Conservation (phyloP, 1,284 basidiomycete genomes). For the Hymenochaete sp. region DNA sequence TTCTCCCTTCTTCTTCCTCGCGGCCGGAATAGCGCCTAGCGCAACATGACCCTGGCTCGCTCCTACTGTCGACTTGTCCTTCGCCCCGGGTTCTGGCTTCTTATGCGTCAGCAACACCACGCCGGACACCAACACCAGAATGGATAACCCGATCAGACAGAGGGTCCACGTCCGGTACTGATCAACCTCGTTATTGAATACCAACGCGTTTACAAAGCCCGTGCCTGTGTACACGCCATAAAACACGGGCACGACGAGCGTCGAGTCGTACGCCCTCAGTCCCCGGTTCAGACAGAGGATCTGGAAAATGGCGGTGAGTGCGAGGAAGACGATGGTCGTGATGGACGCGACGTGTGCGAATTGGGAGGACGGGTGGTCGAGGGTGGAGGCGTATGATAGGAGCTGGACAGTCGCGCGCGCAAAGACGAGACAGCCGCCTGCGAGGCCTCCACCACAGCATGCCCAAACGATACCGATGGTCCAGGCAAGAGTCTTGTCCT, state of each 20-base stretch:
- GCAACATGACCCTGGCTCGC: slow-evolving; percentile 15
- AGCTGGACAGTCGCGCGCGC: slow-evolving; percentile 82
- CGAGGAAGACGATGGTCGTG: slow-evolving; percentile 75
- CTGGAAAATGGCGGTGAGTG: slow-evolving; percentile 75
- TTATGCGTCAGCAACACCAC: slow-evolving; percentile 81
- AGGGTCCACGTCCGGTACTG: slow-evolving; percentile 81
- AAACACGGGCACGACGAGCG: slow-evolving; percentile 66
- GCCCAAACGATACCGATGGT: slow-evolving; percentile 89
- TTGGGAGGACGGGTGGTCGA: slow-evolving; percentile 76
- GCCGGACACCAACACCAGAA: slow-evolving; percentile 75
- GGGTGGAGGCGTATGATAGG: slow-evolving; percentile 63
- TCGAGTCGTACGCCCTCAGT: slow-evolving; percentile 71
- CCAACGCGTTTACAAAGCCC: slow-evolving; percentile 61
- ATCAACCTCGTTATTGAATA: slow-evolving; percentile 76
- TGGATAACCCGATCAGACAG: slow-evolving; percentile 78
- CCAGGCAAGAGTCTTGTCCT: slow-evolving; percentile 80
- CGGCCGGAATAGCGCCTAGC: slow-evolving; percentile 17
- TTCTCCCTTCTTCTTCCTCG: slow-evolving; percentile 19
- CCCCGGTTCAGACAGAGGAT: slow-evolving; percentile 88
- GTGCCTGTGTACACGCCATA: slow-evolving; percentile 61
- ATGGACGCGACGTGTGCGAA: slow-evolving; percentile 76
- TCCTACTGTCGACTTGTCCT: slow-evolving; percentile 12
- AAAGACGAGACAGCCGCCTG: slow-evolving; percentile 84
- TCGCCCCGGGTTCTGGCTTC: slow-evolving; percentile 51
- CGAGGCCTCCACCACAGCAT: slow-evolving; percentile 80